phyloP scores from a whole-genome alignment of 2,329 filamentous ascomycete genomes.

The Sporothrix luriei region DNA sequence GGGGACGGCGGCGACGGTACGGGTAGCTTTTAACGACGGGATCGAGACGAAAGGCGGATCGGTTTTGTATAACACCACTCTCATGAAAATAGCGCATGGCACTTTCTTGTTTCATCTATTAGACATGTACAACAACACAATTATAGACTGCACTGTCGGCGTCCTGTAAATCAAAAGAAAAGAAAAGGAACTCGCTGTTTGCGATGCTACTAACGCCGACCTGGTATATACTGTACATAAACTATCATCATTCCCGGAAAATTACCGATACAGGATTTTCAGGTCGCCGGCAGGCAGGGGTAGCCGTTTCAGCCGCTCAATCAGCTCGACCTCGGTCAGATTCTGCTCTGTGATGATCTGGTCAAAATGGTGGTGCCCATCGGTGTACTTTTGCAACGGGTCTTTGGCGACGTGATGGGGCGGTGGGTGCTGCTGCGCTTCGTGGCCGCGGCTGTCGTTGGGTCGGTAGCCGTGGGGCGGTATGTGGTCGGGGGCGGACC shows the following conservation, averaged over 20 bases:
- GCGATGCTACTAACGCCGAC: conserved; percentile 2
- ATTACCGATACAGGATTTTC: conserved; percentile 56
- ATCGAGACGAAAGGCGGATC: background rate
- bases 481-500: conserved; percentile 43
- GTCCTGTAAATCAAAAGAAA: conserved; percentile 1
- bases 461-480: conserved; percentile 36
- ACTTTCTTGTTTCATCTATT: background rate
- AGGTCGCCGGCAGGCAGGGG: conserved; percentile 56
- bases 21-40: background rate
- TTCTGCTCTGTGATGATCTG: conserved; percentile 79
- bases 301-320: conserved; percentile 66
- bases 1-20: background rate
- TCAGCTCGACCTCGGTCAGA: conserved; percentile 68
- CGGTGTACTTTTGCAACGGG: conserved; percentile 67
- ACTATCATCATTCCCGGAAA: background rate
- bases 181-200: background rate
- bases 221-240: conserved; percentile 15
- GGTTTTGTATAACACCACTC: conserved; percentile 24
- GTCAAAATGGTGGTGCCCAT: conserved; percentile 77
- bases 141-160: background rate
- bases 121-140: conserved; percentile 1
- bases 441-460: conserved; percentile 9
- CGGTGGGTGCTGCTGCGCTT: conserved; percentile 21
- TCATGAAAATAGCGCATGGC: conserved; percentile 11
- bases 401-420: conserved; percentile 44